Percentiles rank a stretch among this genome's conserved stretches.
Conservation (phyloP, 2,329 filamentous ascomycete species). For the Xylaria arbuscula region DNA sequence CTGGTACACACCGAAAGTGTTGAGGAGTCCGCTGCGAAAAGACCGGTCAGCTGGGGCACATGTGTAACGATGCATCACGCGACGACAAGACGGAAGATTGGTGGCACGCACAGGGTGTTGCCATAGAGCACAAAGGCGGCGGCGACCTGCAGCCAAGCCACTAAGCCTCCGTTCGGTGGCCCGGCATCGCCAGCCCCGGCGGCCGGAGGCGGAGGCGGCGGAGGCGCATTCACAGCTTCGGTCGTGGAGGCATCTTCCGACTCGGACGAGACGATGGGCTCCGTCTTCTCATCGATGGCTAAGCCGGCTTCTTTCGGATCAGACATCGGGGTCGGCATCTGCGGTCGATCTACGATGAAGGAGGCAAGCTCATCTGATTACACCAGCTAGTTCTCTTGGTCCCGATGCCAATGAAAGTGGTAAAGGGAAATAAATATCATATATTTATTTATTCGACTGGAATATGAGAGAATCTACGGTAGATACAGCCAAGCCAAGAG, state of each 20-base stretch:
- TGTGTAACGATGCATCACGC: not conserved
- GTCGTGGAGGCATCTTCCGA: constrained; percentile 10
- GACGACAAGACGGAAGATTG: not conserved
- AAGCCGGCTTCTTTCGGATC: not conserved
- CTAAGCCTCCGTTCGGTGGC: constrained; percentile 43
- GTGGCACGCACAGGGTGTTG: constrained; percentile 29
- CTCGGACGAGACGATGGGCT: constrained; percentile 4
- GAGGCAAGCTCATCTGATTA: constrained; percentile 4
- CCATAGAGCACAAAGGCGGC: constrained; percentile 34
- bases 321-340: constrained; percentile 12
- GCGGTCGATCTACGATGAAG: not conserved
- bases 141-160: constrained; percentile 46
- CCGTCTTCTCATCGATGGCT: constrained; percentile 15
- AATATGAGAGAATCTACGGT: too few species aligned
- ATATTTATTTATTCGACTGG: too few species aligned
- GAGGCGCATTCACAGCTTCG: constrained; percentile 2
- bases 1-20: constrained; percentile 49
- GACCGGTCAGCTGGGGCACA: constrained; percentile 4
- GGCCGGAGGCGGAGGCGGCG: constrained; percentile 10
- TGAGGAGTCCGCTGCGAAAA: constrained; percentile 41
- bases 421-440: too few species aligned
- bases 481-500: not conserved
- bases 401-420: not conserved
- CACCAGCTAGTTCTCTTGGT: not conserved
- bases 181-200: constrained; percentile 20